Conservation (phyloP, 2,329 filamentous ascomycete species). For the Ophiostoma ips region DNA sequence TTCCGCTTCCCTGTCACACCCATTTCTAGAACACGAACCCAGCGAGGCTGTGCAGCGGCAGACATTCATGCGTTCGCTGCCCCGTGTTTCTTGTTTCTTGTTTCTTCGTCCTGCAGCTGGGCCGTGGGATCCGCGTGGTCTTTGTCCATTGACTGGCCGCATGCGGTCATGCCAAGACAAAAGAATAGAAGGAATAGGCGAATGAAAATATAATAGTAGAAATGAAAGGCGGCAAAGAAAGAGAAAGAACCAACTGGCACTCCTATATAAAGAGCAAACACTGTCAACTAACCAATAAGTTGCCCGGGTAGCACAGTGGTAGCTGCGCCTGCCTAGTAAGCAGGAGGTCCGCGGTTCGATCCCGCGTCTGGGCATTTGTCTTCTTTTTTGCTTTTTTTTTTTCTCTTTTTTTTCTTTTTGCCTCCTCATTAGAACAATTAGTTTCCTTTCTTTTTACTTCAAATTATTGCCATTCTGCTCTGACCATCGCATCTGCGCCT, state of each 20-base stretch:
- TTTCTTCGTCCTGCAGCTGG: too few species aligned
- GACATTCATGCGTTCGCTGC: neutral
- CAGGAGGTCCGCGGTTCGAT: slow-evolving; percentile 14
- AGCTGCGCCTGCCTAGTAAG: slow-evolving; percentile 13
- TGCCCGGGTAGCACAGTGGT: slow-evolving; percentile 13
- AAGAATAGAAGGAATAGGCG: too few species aligned
- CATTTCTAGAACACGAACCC: too few species aligned
- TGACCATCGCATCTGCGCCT: too few species aligned
- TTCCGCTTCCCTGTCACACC: too few species aligned
- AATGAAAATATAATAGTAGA: too few species aligned
- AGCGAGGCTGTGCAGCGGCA: too few species aligned
- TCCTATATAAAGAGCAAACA: neutral
- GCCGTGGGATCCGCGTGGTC: too few species aligned
- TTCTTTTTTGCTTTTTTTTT: neutral
- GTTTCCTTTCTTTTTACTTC: neutral
- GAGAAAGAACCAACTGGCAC: neutral
- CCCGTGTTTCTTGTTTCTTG: too few species aligned
- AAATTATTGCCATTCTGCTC: too few species aligned
- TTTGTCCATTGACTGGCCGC: too few species aligned
- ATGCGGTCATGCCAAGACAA: too few species aligned
- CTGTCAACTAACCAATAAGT: neutral
- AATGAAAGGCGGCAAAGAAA: neutral
- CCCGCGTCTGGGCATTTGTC: slow-evolving; percentile 11
- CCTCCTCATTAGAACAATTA: neutral
- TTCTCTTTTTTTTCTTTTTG: neutral